These are phyloP conservation scores for Aspergillus fijiensis DNA, from an alignment of 2,329 filamentous ascomycete species.

Conservation along the genomic window DNA sequence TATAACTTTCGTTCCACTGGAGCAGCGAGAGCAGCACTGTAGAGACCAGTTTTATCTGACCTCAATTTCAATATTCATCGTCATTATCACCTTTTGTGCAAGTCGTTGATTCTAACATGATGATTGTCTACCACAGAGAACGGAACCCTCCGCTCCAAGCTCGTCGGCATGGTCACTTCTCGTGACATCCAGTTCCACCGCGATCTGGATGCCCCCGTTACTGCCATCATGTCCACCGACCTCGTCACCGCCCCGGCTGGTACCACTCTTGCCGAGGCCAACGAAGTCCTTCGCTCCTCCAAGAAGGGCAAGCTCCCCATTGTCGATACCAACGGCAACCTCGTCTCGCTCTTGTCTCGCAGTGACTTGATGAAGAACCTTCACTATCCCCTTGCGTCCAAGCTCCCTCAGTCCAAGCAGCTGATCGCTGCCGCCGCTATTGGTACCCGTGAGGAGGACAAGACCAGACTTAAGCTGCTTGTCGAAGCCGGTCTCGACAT, in stretches of 20 bases:
- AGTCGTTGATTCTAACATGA: constrained; percentile 20
- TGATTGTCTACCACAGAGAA: constrained; percentile 61
- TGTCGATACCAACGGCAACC: constrained; percentile 77
- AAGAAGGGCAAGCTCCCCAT: constrained; percentile 99
- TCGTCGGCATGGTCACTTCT: constrained; percentile 95
- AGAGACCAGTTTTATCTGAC: constrained; percentile 64
- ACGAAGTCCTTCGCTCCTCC: constrained; percentile 86
- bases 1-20: constrained; percentile 99
- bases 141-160: constrained; percentile 90
- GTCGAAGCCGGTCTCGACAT: constrained; percentile 95
- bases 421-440: constrained; percentile 93
- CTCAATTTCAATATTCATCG: not conserved
- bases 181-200: constrained; percentile 97
- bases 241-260: constrained; percentile 83
- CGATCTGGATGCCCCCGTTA: constrained; percentile 68
- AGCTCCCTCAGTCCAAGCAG: constrained; percentile 96
- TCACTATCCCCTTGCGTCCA: constrained; percentile 93
- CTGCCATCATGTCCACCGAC: constrained; percentile 92
- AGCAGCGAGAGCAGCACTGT: constrained; percentile 83
- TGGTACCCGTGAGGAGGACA: constrained; percentile 92
- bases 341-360: constrained; percentile 87
- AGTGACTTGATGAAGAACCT: constrained; percentile 99
- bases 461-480: constrained; percentile 77
- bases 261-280: constrained; percentile 82
- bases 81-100: not conserved